Base-by-base conservation (phyloP, 768 basidiomycete genomes). In the Paxillus involutus region DNA sequence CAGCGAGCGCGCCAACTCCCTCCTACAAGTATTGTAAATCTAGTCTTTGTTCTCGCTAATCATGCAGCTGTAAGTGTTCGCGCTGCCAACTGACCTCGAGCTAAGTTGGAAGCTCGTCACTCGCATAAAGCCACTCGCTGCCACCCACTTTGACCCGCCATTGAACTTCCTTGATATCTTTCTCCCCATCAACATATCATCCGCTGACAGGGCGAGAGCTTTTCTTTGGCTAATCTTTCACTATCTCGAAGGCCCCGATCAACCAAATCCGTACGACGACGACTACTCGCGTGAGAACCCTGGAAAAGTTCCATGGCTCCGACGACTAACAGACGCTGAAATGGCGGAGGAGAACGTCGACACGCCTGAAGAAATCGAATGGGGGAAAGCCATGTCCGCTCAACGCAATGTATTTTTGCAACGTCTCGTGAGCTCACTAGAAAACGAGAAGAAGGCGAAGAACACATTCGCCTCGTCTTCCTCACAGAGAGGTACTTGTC, bases 181-280 rank as follows among this genome's bases (percentile, higher is more conserved):
- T 69, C 78, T 91, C 39, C 89, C 91, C 37, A 84, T 85, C 61
- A 79, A 80, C 43, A 74, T 92, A 35, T 80, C 86, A 11, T 91
- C 92, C 3, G 69, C 70, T 4, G 85, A 88, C 57, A 87, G 94
- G 30, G 91, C 89, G 6, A 76, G 75, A 52, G 89, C 84, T 3
- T 91, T 96, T 68, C 78, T 96, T 29, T 93, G 90, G 88, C 77
- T 93, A 52, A 72, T 92, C 46, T 93, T 83, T 69, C 79, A 90
- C 64, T 93, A 94, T 68, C 76, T 94, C 58, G 91, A 94, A 69
- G 77, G 77, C 33, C 76, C 81, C 1, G 75, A 78, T 35, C 68
- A 74, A 11, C 71, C 78, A n/a, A 94, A 92, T 67, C 88, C 91
- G 5, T 94, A 89, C 66, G 80, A 83, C 49, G 86, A 90, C 63